Conservation (phyloP, 768 basidiomycete genomes). For the Termitomyces sp. region DNA sequence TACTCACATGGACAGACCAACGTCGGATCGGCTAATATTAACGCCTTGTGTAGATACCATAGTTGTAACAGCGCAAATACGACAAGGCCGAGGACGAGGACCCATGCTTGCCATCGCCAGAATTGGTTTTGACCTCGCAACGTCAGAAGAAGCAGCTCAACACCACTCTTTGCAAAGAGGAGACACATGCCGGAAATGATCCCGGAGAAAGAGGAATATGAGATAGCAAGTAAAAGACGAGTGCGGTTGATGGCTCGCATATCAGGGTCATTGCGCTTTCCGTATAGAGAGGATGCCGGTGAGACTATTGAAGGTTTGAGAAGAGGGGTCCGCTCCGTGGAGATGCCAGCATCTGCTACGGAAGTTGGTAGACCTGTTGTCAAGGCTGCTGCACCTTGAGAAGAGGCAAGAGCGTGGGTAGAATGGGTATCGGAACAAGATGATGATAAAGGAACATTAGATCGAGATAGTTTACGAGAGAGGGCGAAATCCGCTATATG, state of each 20-base stretch:
- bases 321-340: slow-evolving; percentile 59
- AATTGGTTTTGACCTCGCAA: slow-evolving; percentile 76
- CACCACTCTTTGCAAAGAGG: slow-evolving; percentile 90
- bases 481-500: slow-evolving; percentile 69
- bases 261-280: slow-evolving; percentile 17
- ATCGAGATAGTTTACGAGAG: slow-evolving; percentile 29
- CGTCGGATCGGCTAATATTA: slow-evolving; percentile 80
- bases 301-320: slow-evolving; percentile 35
- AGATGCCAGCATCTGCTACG: slow-evolving; percentile 24
- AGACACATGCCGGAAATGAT: slow-evolving; percentile 91
- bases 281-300: slow-evolving; percentile 21
- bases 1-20: slow-evolving; percentile 80
- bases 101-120: slow-evolving; percentile 82
- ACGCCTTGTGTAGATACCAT: slow-evolving; percentile 79
- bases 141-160: slow-evolving; percentile 82
- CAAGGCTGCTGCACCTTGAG: slow-evolving; percentile 26
- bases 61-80: slow-evolving; percentile 77
- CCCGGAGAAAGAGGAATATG: slow-evolving; percentile 85
- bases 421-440: slow-evolving; percentile 29
- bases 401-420: slow-evolving; percentile 32
- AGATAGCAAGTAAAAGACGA: slow-evolving; percentile 66
- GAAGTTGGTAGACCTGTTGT: slow-evolving; percentile 31
- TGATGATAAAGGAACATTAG: slow-evolving; percentile 15
- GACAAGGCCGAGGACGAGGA: slow-evolving; percentile 66
- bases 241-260: slow-evolving; percentile 37